Percentiles rank a stretch among this genome's conserved stretches.
phyloP scores from a whole-genome alignment of 2,329 filamentous ascomycete genomes.

The Alternaria panax region DNA sequence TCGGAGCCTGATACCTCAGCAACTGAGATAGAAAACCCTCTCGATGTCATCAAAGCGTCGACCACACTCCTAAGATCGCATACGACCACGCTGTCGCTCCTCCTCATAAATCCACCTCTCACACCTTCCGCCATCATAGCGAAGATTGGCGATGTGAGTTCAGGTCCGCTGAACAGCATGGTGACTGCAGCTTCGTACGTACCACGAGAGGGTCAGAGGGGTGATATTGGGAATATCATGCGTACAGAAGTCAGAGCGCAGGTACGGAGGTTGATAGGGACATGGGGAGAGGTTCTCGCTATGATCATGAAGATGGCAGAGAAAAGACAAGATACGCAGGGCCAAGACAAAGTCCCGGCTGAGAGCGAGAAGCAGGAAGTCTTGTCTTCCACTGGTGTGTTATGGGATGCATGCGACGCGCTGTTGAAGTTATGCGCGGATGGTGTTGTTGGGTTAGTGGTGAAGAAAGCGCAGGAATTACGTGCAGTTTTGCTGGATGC shows the following conservation, averaged over 20 bases:
- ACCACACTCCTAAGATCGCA: constrained; percentile 80
- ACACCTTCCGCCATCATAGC: constrained; percentile 76
- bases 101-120: constrained; percentile 87
- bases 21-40: constrained; percentile 52
- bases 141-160: constrained; percentile 75
- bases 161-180: constrained; percentile 75
- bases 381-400: constrained; percentile 72
- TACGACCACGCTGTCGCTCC: constrained; percentile 83
- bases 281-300: constrained; percentile 67
- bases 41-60: constrained; percentile 75
- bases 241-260: constrained; percentile 69
- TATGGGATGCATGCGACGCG: constrained; percentile 86
- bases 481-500: constrained; percentile 80
- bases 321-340: constrained; percentile 46
- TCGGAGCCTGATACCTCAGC: constrained; percentile 20
- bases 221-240: constrained; percentile 56
- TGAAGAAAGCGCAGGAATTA: constrained; percentile 76
- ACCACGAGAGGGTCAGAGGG: constrained; percentile 23
- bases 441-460: constrained; percentile 74
- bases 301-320: constrained; percentile 68
- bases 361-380: constrained; percentile 52
- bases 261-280: constrained; percentile 66
- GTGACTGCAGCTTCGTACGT: constrained; percentile 61
- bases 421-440: constrained; percentile 68
- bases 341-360: constrained; percentile 26